Evolutionary conservation across 805 yeast genomes (phyloP), one percentile per base, ranked within the genome.

Genomic region (Yamadazyma phyllophila): DNA sequence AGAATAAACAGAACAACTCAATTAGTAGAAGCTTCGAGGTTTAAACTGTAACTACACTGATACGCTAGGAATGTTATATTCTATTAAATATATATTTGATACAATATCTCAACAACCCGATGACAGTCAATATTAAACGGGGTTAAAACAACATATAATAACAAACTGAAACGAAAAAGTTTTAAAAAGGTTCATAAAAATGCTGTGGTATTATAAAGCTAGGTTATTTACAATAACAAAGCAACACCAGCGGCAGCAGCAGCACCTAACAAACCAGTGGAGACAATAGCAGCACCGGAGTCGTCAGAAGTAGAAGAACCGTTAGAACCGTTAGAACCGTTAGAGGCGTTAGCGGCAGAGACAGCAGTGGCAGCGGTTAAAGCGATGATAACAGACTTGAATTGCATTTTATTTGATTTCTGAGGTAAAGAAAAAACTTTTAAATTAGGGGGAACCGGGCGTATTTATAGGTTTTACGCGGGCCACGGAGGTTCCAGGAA

Each of bases 301-400:
- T 48, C 57, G 15, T 47, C 49, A 27, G 56, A 44, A 43, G 55
- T 39, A 43, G 55, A 39, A 26, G 60, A 41, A 36, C 51, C 49
- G 55, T 53, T 55, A 13, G 45, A 14, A 37, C 51, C 56, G 58
- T 60, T 58, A 41, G 66, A 38, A 36, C 53, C 52, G 58, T 55
- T 56, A 16, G 65, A 15, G 43, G 53, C 52, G 60, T 59, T 60
- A 50, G 66, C 65, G 51, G 73, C 73, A 39, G 67, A 60, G 48
- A 60, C 71, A 46, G 62, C 69, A 42, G 69, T 49, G 49, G 56
- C 64, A 36, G 70, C 69, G 52, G 71, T 57, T 62, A 69, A 62
- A 55, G 72, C 66, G 58, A 64, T 54, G 53, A 66, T 49, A 51
- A 66, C 63, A 47, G 66, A 52, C 47, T 61, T 57, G 65, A 68